A percentile compares a stretch with the other conserved stretches of the same genome.
These are phyloP conservation scores for Hevea brasiliensis DNA, from an alignment of 345 rosid genomes.

Conservation along the genomic window DNA sequence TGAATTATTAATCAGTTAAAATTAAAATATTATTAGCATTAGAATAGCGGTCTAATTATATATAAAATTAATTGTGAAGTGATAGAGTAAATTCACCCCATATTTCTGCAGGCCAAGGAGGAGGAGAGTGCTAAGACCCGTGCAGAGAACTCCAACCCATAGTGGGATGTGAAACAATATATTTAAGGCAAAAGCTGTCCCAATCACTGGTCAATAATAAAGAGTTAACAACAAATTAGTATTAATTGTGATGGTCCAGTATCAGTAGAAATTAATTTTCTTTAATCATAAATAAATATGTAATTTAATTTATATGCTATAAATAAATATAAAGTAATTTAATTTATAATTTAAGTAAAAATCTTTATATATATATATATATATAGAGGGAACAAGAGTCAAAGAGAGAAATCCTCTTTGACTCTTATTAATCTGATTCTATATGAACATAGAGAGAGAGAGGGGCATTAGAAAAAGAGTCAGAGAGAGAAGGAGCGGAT, in stretches of 20 bases:
- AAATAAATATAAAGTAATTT: too few species aligned
- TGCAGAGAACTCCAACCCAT: slow-evolving; percentile 56
- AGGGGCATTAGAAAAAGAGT: neutral
- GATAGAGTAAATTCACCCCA: slow-evolving; percentile 37
- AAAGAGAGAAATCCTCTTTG: too few species aligned
- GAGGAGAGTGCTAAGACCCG: slow-evolving; percentile 60
- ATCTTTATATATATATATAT: too few species aligned
- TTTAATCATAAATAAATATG: too few species aligned
- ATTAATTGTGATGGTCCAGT: neutral
- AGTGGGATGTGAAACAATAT: slow-evolving; percentile 52
- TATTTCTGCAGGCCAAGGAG: slow-evolving; percentile 64
- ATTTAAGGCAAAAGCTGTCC: slow-evolving; percentile 63
- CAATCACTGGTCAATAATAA: slow-evolving; percentile 42
- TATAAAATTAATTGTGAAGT: too few species aligned
- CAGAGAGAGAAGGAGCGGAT: neutral
- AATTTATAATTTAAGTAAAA: too few species aligned
- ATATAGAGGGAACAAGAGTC: neutral
- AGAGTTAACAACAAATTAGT: neutral
- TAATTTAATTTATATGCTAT: too few species aligned
- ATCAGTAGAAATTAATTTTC: neutral
- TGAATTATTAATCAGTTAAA: too few species aligned
- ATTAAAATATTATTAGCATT: too few species aligned
- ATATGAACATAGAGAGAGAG: too few species aligned
- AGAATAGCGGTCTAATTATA: too few species aligned
- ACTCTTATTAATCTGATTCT: too few species aligned